Evolutionary conservation across 75 land plant species (phyloP), one percentile per base, ranked within the genome.

Genomic region (Selaginella moellendorffii): DNA sequence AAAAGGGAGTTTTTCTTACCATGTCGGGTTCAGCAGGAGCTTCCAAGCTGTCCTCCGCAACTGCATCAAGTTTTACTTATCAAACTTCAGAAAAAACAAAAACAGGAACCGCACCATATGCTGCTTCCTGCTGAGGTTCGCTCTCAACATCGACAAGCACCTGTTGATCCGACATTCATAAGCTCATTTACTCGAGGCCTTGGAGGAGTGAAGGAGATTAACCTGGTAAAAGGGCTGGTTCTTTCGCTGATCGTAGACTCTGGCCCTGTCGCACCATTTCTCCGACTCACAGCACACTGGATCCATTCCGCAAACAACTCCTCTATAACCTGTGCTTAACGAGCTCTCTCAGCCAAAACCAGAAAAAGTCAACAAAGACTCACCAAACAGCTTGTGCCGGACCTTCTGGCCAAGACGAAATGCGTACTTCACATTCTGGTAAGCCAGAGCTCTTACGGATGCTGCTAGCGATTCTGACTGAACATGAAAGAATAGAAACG

Each of bases 141-240:
- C 72, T 80, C 65, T 79, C 78, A 10, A 86, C 75, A 73, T 95
- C 90, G 63, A 95, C 99, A 73, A 95, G 68, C 9, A 95, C 87
- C 97, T 92, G 84, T 42, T n/a, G n/a, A n/a, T n/a, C n/a, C n/a
- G n/a, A n/a, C n/a, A n/a, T n/a, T n/a, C n/a, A n/a, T n/a, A n/a
- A n/a, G n/a, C n/a, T n/a, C n/a, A n/a, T n/a, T n/a, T n/a, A n/a
- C n/a, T n/a, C n/a, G n/a, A n/a, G n/a, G n/a, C n/a, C n/a, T n/a
- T n/a, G n/a, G n/a, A n/a, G n/a, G n/a, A n/a, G n/a, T n/a, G n/a
- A n/a, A n/a, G n/a, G n/a, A n/a, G n/a, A n/a, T n/a, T n/a, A n/a
- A 84, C 97, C 96, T 89, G 98, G 70, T 89, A 95, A 72, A 95
- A 95, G 52, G 99, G 99, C 64, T 95, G 99, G 69, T 76, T 84